phyloP scores from a whole-genome alignment of 768 basidiomycete species.

The Termitomyces sp. region DNA sequence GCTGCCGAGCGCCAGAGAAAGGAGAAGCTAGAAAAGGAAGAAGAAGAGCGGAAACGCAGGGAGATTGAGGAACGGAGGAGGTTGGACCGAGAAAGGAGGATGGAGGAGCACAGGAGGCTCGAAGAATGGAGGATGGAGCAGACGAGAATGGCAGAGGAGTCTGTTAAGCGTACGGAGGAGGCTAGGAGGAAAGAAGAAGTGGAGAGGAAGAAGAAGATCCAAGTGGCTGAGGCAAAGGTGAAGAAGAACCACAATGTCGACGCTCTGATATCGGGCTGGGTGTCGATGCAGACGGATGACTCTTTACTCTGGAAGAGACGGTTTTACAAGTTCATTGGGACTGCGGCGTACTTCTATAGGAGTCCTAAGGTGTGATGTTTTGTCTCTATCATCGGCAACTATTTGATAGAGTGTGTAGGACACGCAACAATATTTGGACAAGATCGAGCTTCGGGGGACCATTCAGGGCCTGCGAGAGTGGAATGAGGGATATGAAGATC shows the following conservation, averaged over 20 bases:
- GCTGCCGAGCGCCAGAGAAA: conserved; percentile 36
- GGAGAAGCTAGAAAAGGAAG: conserved; percentile 39
- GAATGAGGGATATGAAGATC: conserved; percentile 66
- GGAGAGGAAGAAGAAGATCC: conserved; percentile 47
- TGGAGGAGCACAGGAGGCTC: conserved; percentile 48
- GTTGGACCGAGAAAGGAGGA: conserved; percentile 43
- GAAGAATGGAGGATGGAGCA: conserved; percentile 56
- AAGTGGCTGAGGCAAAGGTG: conserved; percentile 42
- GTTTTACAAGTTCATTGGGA: conserved; percentile 56
- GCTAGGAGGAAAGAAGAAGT: conserved; percentile 37
- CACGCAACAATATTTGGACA: conserved; percentile 34
- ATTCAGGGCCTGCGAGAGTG: conserved; percentile 54
- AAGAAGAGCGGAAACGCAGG: conserved; percentile 42
- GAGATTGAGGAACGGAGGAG: conserved; percentile 50
- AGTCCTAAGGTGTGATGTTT: conserved; percentile 43
- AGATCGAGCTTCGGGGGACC: conserved; percentile 46
- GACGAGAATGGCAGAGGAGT: conserved; percentile 41
- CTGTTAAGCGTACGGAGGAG: conserved; percentile 44
- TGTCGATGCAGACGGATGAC: conserved; percentile 57
- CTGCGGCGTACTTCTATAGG: conserved; percentile 47
- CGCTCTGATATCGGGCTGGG: conserved; percentile 50
- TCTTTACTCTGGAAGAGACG: conserved; percentile 61
- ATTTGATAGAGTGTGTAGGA: conserved; percentile 31
- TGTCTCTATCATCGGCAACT: background rate
- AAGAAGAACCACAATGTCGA: conserved; percentile 35